phyloP scores from a whole-genome alignment of 2,329 filamentous ascomycete genomes.

The Phyllosticta capitalensis region DNA sequence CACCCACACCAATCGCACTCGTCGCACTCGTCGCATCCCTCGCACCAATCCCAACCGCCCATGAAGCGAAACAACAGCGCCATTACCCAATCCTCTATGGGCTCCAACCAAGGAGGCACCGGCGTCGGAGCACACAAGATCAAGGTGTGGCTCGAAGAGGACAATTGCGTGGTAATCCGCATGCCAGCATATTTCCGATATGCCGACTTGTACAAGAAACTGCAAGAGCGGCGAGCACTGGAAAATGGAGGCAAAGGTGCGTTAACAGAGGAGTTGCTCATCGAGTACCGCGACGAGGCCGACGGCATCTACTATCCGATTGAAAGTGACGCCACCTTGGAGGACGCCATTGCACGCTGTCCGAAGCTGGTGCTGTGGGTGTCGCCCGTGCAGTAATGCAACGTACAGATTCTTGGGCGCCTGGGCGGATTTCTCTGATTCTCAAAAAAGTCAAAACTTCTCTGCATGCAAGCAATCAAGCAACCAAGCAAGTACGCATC shows the following conservation, averaged over 20 bases:
- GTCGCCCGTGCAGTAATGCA: background rate
- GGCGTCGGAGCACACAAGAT: constrained; percentile 58
- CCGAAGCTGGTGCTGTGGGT: constrained; percentile 53
- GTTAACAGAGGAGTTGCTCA: constrained; percentile 53
- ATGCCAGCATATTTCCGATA: constrained; percentile 74
- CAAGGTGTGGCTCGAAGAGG: constrained; percentile 80
- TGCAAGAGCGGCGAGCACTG: constrained; percentile 74
- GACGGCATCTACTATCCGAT: constrained; percentile 66
- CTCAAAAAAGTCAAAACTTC: background rate
- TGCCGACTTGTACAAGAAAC: constrained; percentile 69
- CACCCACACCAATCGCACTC: constrained; percentile 4
- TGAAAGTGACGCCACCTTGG: constrained; percentile 70
- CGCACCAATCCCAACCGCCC: constrained; percentile 15
- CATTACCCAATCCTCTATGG: constrained; percentile 21
- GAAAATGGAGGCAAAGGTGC: constrained; percentile 33
- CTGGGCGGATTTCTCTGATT: background rate
- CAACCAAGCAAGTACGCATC: background rate
- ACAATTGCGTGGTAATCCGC: constrained; percentile 84
- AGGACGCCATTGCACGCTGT: constrained; percentile 70
- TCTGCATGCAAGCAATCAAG: background rate
- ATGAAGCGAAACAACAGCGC: constrained; percentile 30
- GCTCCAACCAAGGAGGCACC: constrained; percentile 13
- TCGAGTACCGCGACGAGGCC: constrained; percentile 80
- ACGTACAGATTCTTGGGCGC: background rate
- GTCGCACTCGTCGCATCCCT: constrained; percentile 5